A percentile compares a stretch with the other conserved stretches of the same genome.
These are phyloP conservation scores for Pseudotsuga menziesii DNA, from an alignment of 75 land plant species.

Conservation along the genomic window DNA sequence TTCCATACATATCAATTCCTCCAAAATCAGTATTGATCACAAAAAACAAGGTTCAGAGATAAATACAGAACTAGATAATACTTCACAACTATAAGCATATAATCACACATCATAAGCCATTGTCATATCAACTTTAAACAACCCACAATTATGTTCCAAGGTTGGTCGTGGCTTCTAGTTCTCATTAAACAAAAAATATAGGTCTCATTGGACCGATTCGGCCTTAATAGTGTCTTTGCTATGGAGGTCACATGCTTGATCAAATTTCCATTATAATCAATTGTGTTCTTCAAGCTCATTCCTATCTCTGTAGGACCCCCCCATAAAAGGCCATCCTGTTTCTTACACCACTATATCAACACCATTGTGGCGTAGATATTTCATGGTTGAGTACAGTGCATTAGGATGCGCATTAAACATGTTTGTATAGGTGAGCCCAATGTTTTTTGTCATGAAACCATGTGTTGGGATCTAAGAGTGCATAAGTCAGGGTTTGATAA, in stretches of 20 bases:
- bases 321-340: constrained; percentile 75
- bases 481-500: constrained; percentile 61
- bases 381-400: constrained; percentile 69
- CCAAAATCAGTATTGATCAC: no score
- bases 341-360: constrained; percentile 45
- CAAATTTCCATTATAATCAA: constrained; percentile 52
- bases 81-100: no score
- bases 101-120: constrained; percentile 40
- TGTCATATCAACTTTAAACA: constrained; percentile 47
- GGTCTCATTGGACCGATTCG: constrained; percentile 33
- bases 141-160: constrained; percentile 63
- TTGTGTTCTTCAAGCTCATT: constrained; percentile 40
- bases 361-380: constrained; percentile 32
- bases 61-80: no score
- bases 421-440: constrained; percentile 48
- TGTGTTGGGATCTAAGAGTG: constrained; percentile 38
- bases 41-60: no score
- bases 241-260: constrained; percentile 27
- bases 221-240: constrained; percentile 46
- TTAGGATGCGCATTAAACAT: constrained; percentile 85
- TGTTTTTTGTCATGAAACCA: constrained; percentile 51
- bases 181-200: constrained; percentile 70
- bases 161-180: constrained; percentile 55
- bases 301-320: constrained; percentile 51
- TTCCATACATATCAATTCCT: no score